Evolutionary conservation across 2,329 filamentous ascomycete genomes (phyloP).

Genomic region (Fusarium sp.): DNA sequence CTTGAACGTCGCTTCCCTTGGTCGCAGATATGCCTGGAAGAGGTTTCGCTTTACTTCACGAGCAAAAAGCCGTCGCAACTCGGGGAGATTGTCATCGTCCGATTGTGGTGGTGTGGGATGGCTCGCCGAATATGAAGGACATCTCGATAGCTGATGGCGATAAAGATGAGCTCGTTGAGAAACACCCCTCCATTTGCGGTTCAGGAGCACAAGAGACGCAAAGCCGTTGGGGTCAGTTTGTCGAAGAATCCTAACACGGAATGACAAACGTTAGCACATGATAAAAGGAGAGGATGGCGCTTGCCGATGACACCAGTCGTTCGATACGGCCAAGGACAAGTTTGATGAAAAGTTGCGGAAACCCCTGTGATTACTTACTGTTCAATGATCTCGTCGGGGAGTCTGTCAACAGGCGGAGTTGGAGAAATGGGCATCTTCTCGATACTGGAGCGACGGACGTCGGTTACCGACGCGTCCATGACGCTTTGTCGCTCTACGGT

Average conservation of each 20-base stretch:
- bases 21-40: constrained; percentile 79
- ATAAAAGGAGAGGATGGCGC: not conserved
- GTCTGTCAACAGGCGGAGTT: constrained; percentile 58
- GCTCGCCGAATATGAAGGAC: constrained; percentile 65
- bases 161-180: constrained; percentile 73
- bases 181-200: constrained; percentile 70
- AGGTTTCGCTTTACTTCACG: constrained; percentile 78
- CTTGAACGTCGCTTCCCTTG: constrained; percentile 76
- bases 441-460: constrained; percentile 47
- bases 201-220: constrained; percentile 72
- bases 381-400: constrained; percentile 76
- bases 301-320: not conserved
- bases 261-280: constrained; percentile 25
- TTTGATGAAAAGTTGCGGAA: not conserved
- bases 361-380: constrained; percentile 59
- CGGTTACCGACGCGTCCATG: constrained; percentile 45
- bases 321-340: not conserved
- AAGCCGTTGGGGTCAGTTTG: constrained; percentile 70
- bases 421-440: constrained; percentile 45
- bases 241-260: constrained; percentile 64
- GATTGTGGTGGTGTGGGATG: constrained; percentile 52
- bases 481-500: constrained; percentile 40
- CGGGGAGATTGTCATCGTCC: constrained; percentile 62
- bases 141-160: constrained; percentile 67
- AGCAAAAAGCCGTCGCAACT: constrained; percentile 72